These are phyloP conservation scores for Peribolospora kevripleyi DNA, from an alignment of 768 basidiomycete genomes.

Conservation along the genomic window DNA sequence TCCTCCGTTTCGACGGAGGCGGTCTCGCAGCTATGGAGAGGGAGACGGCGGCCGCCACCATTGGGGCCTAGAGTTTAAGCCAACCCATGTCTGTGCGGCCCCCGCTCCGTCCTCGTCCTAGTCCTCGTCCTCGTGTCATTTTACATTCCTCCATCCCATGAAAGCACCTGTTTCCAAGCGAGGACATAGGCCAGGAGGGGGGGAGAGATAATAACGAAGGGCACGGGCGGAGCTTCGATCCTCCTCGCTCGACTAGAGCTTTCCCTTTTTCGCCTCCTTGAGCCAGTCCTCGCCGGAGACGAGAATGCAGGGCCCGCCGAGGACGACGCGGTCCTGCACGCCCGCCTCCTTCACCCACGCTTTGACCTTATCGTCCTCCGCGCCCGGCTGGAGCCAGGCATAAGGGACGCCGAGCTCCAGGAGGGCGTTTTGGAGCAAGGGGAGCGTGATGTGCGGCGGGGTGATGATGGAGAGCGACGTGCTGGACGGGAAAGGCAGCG, in stretches of 20 bases:
- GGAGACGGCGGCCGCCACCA: no score
- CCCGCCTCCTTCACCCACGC: conserved; percentile 41
- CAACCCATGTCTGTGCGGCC: no score
- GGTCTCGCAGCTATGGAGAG: no score
- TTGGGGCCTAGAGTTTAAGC: no score
- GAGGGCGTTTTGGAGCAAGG: conserved; percentile 39
- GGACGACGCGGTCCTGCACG: conserved; percentile 42
- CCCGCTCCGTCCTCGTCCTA: no score
- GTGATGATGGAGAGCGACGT: conserved; percentile 63
- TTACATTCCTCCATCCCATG: no score
- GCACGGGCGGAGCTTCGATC: background rate
- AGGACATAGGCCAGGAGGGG: no score
- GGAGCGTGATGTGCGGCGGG: conserved; percentile 49
- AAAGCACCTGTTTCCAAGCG: no score
- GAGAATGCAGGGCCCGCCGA: conserved; percentile 61
- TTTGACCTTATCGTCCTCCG: conserved; percentile 40
- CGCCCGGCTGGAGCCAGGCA: conserved; percentile 77
- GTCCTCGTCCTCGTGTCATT: no score
- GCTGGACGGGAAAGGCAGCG: conserved; percentile 34
- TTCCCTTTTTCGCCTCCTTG: background rate
- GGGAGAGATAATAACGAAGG: no score
- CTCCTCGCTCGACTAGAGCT: background rate
- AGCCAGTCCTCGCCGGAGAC: conserved; percentile 37
- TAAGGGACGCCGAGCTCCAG: conserved; percentile 38
- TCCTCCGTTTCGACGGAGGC: background rate